Conservation (phyloP, 768 basidiomycete genomes). For the Tylopilus sp. region DNA sequence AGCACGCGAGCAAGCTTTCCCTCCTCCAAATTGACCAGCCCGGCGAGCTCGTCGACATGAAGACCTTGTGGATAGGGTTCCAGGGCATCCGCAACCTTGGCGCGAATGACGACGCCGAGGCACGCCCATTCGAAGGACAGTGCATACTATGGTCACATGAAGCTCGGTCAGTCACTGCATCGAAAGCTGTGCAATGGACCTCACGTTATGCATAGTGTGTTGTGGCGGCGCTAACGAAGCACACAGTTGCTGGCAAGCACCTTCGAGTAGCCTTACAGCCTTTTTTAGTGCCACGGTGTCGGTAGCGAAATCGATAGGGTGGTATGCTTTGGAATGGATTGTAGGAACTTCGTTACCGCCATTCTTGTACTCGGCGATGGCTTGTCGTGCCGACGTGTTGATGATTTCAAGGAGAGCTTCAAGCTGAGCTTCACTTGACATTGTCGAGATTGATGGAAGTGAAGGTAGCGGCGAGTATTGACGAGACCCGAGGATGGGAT, state of each 20-base stretch:
- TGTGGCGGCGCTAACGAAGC: slow-evolving; percentile 28
- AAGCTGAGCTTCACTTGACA: slow-evolving; percentile 29
- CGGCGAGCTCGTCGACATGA: slow-evolving; percentile 25
- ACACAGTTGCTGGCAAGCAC: slow-evolving; percentile 27
- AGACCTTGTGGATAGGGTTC: slow-evolving; percentile 26
- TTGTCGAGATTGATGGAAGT: background rate
- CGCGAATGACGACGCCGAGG: slow-evolving; percentile 20
- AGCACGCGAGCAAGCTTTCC: slow-evolving; percentile 30
- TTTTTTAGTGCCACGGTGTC: slow-evolving; percentile 24
- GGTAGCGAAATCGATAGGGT: slow-evolving; percentile 21
- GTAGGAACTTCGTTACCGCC: slow-evolving; percentile 21
- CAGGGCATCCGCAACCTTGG: slow-evolving; percentile 28
- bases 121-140: slow-evolving; percentile 28
- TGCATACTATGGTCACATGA: slow-evolving; percentile 6
- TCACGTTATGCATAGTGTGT: slow-evolving; percentile 26
- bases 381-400: slow-evolving; percentile 25
- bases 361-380: slow-evolving; percentile 27
- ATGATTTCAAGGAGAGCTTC: slow-evolving; percentile 31
- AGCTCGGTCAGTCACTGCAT: background rate
- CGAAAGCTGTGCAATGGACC: background rate
- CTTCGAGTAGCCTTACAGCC: slow-evolving; percentile 26
- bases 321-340: slow-evolving; percentile 18
- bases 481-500: background rate
- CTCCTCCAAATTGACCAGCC: slow-evolving; percentile 21
- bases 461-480: background rate